A percentile compares a stretch with the other conserved stretches of the same genome.
Evolutionary conservation across 495 filamentous ascomycete species (phyloP).

Genomic region (Amniculicola lignicola): DNA sequence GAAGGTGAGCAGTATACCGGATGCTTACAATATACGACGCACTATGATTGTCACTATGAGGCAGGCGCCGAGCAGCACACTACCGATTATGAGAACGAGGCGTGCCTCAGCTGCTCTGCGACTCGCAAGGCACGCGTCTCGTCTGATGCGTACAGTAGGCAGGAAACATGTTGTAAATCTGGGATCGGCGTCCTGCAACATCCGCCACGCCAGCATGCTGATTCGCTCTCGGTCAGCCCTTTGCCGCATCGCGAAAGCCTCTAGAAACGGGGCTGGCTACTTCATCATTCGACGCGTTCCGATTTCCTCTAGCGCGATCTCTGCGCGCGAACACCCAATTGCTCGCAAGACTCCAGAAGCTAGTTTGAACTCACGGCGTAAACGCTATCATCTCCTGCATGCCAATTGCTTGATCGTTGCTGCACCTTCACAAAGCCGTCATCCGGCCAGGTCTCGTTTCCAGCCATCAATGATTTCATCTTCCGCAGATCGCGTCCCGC

Average conservation of each 20-base stretch:
- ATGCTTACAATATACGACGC: too few relatives aligned
- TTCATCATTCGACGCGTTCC: conserved; percentile 8
- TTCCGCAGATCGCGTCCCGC: background rate
- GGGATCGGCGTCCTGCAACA: conserved; percentile 23
- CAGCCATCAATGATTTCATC: background rate
- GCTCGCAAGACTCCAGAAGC: background rate
- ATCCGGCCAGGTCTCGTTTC: conserved; percentile 12
- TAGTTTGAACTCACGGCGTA: background rate
- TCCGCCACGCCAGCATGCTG: background rate
- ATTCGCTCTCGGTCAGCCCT: conserved; percentile 21
- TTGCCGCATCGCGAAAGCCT: conserved; percentile 1
- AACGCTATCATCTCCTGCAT: conserved; percentile 17
- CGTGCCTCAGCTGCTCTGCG: conserved; percentile 9
- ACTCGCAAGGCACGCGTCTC: background rate
- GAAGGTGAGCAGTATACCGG: too few relatives aligned
- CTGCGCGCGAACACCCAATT: conserved; percentile 1
- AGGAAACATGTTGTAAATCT: conserved; percentile 23
- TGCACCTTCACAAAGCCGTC: conserved; percentile 26
- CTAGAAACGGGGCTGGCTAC: conserved; percentile 25
- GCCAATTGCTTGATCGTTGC: conserved; percentile 18
- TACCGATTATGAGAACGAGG: background rate
- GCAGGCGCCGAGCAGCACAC: conserved; percentile 2
- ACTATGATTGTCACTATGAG: conserved; percentile 5
- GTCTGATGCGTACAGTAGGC: conserved; percentile 15
- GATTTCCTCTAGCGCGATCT: conserved; percentile 27